These are phyloP conservation scores for carrot (Daucus carota) DNA, from an alignment of 129 eudicot species.

Conservation along the genomic window DH1_v3.0 NC_030386.2:26502001-26502500, in stretches of 20 bases:
- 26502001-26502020: too few relatives aligned
- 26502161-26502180: too few relatives aligned
- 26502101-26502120: not conserved
- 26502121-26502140: not conserved
- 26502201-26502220: slow-evolving; percentile 6
- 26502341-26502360: slow-evolving; percentile 34
- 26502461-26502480: not conserved
- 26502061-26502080: too few relatives aligned
- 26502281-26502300: slow-evolving; percentile 30
- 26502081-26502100: too few relatives aligned
- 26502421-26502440: not conserved
- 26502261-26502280: slow-evolving; percentile 32
- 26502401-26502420: not conserved
- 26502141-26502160: too few relatives aligned
- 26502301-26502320: slow-evolving; percentile 37
- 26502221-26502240: slow-evolving; percentile 5
- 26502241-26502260: slow-evolving; percentile 27
- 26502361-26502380: not conserved
- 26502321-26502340: slow-evolving; percentile 52
- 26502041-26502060: too few relatives aligned
- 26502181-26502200: not conserved
- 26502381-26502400: not conserved
- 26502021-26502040: too few relatives aligned
- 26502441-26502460: not conserved
- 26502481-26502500: slow-evolving; percentile 79